Evolutionary conservation across 768 basidiomycete genomes (phyloP), one percentile per base, ranked within the genome.

Genomic region (Lactarius trivialis): DNA sequence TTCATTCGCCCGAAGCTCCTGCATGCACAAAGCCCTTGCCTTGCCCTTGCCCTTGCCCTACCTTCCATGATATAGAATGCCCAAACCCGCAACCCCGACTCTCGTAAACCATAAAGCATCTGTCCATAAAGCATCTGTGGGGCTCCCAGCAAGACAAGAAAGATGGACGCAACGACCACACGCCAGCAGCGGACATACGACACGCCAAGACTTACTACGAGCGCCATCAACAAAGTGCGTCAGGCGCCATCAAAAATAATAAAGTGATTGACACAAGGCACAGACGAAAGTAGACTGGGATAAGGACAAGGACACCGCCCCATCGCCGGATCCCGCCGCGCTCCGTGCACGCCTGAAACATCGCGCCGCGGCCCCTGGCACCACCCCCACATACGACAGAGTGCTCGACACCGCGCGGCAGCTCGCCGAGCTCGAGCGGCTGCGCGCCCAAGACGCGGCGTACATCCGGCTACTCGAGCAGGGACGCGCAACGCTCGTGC

Each of bases 381-480:
- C 41, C 34, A 21, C 53, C 36, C n/a, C 21, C 11, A 6, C 55
- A 3, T 62, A 63, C 53, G 36, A 59, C 62, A 54, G 17, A 2
- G 62, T 63, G 7, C 24, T 54, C 24, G 62, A 63, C 45, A 64
- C 58, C 14, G 63, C 58, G 0, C 63, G 48, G 4, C 58, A 50
- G 1, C 12, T 63, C 24, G 62, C 58, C 9, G 58, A 59, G 32
- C 54, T 63, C 9, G 58, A 59, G 54, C 19, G 32, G 0, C 58
- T 55, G 2, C 62, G 62, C 8, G 37, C 62, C 0, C 62, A 55
- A 49, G 62, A 63, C 33, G 32, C 37, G 1, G 36, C 58, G 4
- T 63, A 63, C 57, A 63, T 63, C 45, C 57, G 53, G 17, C 48
- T 58, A 12, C 45, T 63, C 1, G 62, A 63, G 3, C 57, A 58